Evolutionary conservation across 2,329 filamentous ascomycete genomes (phyloP).

Genomic region (Pseudogymnoascus sp.): DNA sequence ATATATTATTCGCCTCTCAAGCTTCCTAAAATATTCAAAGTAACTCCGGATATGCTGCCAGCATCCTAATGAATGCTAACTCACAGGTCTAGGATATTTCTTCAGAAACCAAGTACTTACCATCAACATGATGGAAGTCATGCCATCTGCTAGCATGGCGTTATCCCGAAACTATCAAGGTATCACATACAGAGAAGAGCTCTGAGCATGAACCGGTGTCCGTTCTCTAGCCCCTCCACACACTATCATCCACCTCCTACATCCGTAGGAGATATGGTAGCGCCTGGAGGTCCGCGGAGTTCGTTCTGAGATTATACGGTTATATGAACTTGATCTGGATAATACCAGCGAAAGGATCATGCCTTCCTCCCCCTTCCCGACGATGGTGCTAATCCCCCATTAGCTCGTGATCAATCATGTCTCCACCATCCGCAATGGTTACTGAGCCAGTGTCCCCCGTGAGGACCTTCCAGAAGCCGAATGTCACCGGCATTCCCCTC

Average conservation of each 20-base stretch:
- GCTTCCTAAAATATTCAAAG: not conserved
- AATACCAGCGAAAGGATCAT: conserved; percentile 99
- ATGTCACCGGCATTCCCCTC: conserved; percentile 42
- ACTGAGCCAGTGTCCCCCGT: conserved; percentile 33
- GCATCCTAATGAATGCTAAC: conserved; percentile 2
- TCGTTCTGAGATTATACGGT: conserved; percentile 85
- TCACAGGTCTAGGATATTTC: conserved; percentile 4
- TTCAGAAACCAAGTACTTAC: conserved; percentile 22
- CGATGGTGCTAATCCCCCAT: conserved; percentile 37
- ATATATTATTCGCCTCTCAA: not conserved
- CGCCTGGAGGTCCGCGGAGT: conserved; percentile 25
- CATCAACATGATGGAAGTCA: conserved; percentile 23
- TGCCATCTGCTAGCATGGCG: conserved; percentile 28
- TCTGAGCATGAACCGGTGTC: conserved; percentile 61
- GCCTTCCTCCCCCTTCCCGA: conserved; percentile 49
- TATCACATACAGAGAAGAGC: conserved; percentile 36
- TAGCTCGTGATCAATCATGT: conserved; percentile 54
- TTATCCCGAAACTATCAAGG: conserved; percentile 32
- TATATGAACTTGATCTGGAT: conserved; percentile 88
- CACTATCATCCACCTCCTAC: conserved; percentile 27
- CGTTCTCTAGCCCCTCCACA: conserved; percentile 35
- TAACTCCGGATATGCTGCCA: not conserved
- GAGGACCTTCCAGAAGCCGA: conserved; percentile 40
- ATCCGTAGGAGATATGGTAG: conserved; percentile 25
- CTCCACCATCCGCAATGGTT: conserved; percentile 67